Percentiles rank a stretch among this genome's conserved stretches.
These are phyloP conservation scores for Pulveroboletus frians DNA, from an alignment of 768 basidiomycete genomes.

Conservation along the genomic window DNA sequence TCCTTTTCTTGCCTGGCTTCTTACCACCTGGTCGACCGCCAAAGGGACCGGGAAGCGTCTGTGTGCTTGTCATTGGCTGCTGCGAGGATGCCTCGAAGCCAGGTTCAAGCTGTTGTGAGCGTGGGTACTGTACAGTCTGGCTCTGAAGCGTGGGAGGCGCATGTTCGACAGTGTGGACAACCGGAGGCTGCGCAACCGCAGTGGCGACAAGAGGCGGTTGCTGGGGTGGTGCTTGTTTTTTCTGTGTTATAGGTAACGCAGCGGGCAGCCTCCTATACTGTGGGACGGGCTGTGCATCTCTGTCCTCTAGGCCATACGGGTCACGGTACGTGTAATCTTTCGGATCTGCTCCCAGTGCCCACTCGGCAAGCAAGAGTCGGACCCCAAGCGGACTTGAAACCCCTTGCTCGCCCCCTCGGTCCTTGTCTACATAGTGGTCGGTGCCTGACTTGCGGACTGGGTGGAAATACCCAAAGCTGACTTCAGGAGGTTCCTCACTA, in stretches of 20 bases:
- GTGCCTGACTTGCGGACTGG: constrained; percentile 37
- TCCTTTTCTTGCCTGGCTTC: constrained; percentile 57
- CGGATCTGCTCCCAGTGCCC: constrained; percentile 55
- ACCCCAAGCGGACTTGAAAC: constrained; percentile 47
- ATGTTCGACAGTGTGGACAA: constrained; percentile 4
- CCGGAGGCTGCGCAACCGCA: constrained; percentile 20
- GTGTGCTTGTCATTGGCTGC: constrained; percentile 55
- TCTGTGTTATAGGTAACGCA: constrained; percentile 13
- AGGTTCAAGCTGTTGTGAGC: constrained; percentile 16
- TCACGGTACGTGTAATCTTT: constrained; percentile 48
- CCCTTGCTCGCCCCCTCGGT: constrained; percentile 13
- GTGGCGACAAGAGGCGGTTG: constrained; percentile 39
- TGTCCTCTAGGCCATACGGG: constrained; percentile 41
- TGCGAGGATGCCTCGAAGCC: constrained; percentile 31
- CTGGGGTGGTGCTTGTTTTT: constrained; percentile 21
- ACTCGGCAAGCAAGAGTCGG: constrained; percentile 60
- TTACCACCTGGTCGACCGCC: constrained; percentile 55
- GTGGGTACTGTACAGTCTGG: constrained; percentile 11
- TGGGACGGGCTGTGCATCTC: constrained; percentile 14
- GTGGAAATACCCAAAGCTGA: constrained; percentile 58
- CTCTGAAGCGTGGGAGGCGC: constrained; percentile 3
- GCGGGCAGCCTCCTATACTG: constrained; percentile 9
- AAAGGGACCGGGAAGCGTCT: constrained; percentile 64
- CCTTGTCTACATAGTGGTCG: constrained; percentile 27
- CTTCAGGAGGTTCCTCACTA: constrained; percentile 47